A percentile compares a stretch with the other conserved stretches of the same genome.
Conservation (phyloP, 805 yeast species). For the Wickerhamiella spandovensis region DNA sequence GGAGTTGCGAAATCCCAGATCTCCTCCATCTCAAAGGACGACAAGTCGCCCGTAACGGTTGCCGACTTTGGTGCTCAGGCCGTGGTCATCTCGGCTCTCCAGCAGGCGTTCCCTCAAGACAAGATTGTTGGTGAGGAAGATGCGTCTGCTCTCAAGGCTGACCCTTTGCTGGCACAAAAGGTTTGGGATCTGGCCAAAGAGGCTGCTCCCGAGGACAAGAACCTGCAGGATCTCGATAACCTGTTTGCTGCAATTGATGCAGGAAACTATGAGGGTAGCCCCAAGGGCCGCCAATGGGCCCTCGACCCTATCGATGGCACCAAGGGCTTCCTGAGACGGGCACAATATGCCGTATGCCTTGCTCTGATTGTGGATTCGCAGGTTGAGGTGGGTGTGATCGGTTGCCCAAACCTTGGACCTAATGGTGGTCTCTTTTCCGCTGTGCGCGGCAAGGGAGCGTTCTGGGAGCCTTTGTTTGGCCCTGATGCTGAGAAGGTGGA, state of each 20-base stretch:
- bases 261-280: constrained; percentile 73
- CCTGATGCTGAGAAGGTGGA: constrained; percentile 15
- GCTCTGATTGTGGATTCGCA: constrained; percentile 78
- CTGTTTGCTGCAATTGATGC: constrained; percentile 57
- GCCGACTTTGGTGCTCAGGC: constrained; percentile 98
- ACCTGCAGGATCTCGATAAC: constrained; percentile 28
- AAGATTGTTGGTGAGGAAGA: constrained; percentile 92
- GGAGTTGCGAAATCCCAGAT: constrained; percentile 28
- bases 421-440: constrained; percentile 71
- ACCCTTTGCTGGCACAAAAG: constrained; percentile 33
- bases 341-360: constrained; percentile 91
- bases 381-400: constrained; percentile 83
- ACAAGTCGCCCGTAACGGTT: constrained; percentile 83
- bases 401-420: constrained; percentile 77
- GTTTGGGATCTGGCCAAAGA: constrained; percentile 49
- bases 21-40: constrained; percentile 54
- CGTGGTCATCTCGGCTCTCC: constrained; percentile 70
- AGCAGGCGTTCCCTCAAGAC: constrained; percentile 68
- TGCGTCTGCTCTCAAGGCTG: constrained; percentile 48
- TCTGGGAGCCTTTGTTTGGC: constrained; percentile 31
- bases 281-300: constrained; percentile 82
- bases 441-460: constrained; percentile 54
- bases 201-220: constrained; percentile 29
- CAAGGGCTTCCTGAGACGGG: constrained; percentile 89
- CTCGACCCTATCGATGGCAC: constrained; percentile 98